Evolutionary conservation across 106 monocot genomes (phyloP).

Genomic region (Phalaenopsis equestris): DNA sequence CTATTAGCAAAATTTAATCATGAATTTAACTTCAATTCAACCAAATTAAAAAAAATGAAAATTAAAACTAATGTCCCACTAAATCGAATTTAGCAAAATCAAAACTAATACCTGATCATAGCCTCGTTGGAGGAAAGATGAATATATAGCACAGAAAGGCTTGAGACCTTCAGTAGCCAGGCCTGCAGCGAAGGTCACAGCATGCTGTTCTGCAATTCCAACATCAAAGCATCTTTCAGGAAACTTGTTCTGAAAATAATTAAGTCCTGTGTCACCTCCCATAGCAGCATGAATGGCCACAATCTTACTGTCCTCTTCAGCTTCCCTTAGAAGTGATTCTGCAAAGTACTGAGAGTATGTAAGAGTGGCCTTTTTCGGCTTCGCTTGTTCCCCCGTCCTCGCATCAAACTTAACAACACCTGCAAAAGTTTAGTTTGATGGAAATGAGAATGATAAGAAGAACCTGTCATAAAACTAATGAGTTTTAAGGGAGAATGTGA

Average conservation of each 20-base stretch:
- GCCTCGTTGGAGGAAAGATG: conserved; percentile 85
- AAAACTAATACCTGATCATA: conserved; percentile 98
- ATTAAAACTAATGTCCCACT: no score
- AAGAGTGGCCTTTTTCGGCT: conserved; percentile 48
- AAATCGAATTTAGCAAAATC: no score
- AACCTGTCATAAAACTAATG: no score
- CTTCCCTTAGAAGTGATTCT: conserved; percentile 61
- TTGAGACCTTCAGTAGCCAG: conserved; percentile 83
- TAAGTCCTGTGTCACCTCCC: conserved; percentile 91
- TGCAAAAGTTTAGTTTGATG: conserved; percentile 3
- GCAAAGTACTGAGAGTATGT: conserved; percentile 86
- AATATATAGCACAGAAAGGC: conserved; percentile 96
- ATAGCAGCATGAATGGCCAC: conserved; percentile 90
- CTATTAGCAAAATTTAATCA: no score
- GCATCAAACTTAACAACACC: conserved; percentile 78
- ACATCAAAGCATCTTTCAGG: conserved; percentile 86
- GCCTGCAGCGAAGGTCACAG: conserved; percentile 89
- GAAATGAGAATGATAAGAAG: background rate
- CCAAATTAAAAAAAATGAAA: no score
- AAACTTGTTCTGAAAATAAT: conserved; percentile 64
- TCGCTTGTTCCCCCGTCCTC: conserved; percentile 60
- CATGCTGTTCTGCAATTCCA: conserved; percentile 93
- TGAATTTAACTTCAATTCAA: no score
- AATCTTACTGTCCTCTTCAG: conserved; percentile 59
- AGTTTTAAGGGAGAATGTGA: background rate